Percentiles rank a stretch among this genome's conserved stretches.
Conservation (phyloP, 2,329 filamentous ascomycete genomes). For the Nakataea oryzae region DNA sequence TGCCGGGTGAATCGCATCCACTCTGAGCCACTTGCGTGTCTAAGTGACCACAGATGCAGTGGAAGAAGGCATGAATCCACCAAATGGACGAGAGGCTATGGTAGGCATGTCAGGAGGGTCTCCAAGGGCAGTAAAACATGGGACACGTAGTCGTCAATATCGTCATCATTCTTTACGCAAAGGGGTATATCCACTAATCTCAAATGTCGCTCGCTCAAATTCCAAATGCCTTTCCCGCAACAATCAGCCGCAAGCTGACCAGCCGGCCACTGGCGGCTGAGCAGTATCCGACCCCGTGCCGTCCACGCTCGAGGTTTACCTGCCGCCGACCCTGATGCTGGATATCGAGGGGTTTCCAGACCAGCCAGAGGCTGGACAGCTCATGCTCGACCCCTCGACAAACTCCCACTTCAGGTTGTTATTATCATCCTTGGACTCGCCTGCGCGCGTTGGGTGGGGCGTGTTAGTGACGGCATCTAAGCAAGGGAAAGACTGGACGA, state of each 20-base stretch:
- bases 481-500: slow-evolving; percentile 2
- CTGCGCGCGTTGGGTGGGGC: slow-evolving; percentile 4
- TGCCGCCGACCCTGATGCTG: background rate
- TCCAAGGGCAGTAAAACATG: too few species aligned
- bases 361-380: background rate
- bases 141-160: too few species aligned
- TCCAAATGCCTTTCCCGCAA: too few species aligned
- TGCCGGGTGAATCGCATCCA: background rate
- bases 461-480: background rate
- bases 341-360: background rate
- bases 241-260: too few species aligned
- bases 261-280: background rate
- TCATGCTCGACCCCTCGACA: background rate
- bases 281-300: background rate
- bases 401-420: background rate
- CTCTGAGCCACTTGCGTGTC: background rate
- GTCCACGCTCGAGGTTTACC: background rate
- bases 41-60: background rate
- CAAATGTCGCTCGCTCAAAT: too few species aligned
- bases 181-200: too few species aligned
- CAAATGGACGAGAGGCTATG: too few species aligned
- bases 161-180: too few species aligned
- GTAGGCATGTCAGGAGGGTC: too few species aligned
- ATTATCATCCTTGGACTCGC: background rate
- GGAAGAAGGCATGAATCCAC: too few species aligned